These are phyloP conservation scores for Letharia lupina DNA, from an alignment of 495 filamentous ascomycete species.

Conservation along the genomic window DNA sequence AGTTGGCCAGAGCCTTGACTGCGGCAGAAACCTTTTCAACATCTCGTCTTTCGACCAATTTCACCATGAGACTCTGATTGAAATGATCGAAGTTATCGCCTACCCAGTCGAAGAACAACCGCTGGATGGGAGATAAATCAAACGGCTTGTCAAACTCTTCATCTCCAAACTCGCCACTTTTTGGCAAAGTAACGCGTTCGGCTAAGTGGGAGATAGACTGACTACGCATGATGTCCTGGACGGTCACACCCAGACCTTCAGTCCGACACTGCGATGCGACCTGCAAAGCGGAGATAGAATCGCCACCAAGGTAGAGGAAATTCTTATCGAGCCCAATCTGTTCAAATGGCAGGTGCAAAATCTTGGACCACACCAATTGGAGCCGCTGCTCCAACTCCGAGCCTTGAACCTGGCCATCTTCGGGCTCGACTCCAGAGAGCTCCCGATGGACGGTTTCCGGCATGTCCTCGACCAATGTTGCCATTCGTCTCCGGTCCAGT, in stretches of 20 bases:
- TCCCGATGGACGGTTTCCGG: slow-evolving; percentile 27
- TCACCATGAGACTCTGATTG: slow-evolving; percentile 60
- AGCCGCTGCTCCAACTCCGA: slow-evolving; percentile 25
- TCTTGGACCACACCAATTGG: slow-evolving; percentile 42
- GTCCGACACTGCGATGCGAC: slow-evolving; percentile 40
- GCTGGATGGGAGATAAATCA: slow-evolving; percentile 62
- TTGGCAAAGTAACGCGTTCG: background rate
- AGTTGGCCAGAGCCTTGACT: slow-evolving; percentile 49
- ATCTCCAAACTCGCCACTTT: slow-evolving; percentile 12
- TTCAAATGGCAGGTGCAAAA: slow-evolving; percentile 44
- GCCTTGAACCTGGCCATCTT: slow-evolving; percentile 10
- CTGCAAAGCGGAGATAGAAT: slow-evolving; percentile 55
- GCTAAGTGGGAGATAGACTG: slow-evolving; percentile 32
- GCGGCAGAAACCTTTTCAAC: slow-evolving; percentile 43
- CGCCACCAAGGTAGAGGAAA: slow-evolving; percentile 58
- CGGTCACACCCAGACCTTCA: slow-evolving; percentile 30
- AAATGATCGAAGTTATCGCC: slow-evolving; percentile 46
- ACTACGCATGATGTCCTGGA: slow-evolving; percentile 27
- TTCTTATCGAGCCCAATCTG: slow-evolving; percentile 46
- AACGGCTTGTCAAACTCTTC: slow-evolving; percentile 45
- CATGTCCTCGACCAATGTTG: slow-evolving; percentile 30
- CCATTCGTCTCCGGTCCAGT: slow-evolving; percentile 26
- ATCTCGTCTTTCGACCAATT: slow-evolving; percentile 44
- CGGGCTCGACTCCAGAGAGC: slow-evolving; percentile 11
- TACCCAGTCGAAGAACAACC: slow-evolving; percentile 54